Evolutionary conservation across 768 basidiomycete species (phyloP), one percentile per base, ranked within the genome.

Genomic region (Termitomyces sp.): DNA sequence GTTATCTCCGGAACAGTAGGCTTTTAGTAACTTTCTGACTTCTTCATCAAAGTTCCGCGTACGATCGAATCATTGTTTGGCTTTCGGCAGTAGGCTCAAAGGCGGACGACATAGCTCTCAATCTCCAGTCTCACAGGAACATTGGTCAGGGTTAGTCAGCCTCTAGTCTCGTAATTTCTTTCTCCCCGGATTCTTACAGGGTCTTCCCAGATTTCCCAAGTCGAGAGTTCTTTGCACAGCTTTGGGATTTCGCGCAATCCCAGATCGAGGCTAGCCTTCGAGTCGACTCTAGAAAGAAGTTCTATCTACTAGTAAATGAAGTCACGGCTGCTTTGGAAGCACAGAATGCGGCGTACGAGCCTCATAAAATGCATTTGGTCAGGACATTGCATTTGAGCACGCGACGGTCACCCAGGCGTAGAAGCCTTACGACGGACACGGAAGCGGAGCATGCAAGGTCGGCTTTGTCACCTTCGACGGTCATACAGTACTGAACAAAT

Each of bases 381-480:
- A 72, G 74, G 29, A 64, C 65, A 25, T 69, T 76, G 59, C 75
- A 77, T 29, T 65, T 72, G 47, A 79, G 70, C 59, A 63, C 71
- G 27, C 75, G 82, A 59, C 72, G 79, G 25, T 76, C 77, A 17
- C 74, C 74, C 6, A 82, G 79, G 64, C 77, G 84, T 35, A 69
- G 76, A 27, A 75, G 76, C 35, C 65, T 73, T 5, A 80, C 81
- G 27, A 66, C 72, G 23, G 75, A 77, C 19, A 75, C 70, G 6
- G 73, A 71, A 42, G 73, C 71, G 4, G 72, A 71, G 40, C 63
- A 67, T 2, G 70, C 66, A 34, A 77, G 74, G 83, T 83, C 55
- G 29, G 73, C 69, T 21, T 23, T 45, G 32, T 40, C 16, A 19
- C 21, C 31, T 16, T 34, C 19, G 21, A 32, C 41, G 0, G 9